Conservation (phyloP, 2,329 filamentous ascomycete species). For the Fusarium sp. region DNA sequence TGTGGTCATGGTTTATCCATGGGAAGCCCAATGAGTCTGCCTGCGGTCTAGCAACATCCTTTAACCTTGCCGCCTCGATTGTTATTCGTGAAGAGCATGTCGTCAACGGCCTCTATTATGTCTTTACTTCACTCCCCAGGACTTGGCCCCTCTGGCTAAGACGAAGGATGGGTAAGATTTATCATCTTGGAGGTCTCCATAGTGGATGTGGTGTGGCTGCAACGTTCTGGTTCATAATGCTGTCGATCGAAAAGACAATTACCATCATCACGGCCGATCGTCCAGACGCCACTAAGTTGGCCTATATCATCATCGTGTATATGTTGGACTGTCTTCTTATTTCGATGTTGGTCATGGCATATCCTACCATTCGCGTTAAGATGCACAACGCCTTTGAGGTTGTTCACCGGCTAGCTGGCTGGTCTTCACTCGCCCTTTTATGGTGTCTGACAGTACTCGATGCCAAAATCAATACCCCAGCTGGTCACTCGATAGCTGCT, state of each 20-base stretch:
- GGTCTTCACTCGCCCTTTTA: constrained; percentile 28
- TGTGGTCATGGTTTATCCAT: constrained; percentile 41
- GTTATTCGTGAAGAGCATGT: constrained; percentile 61
- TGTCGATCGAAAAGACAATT: constrained; percentile 32
- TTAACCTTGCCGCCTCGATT: constrained; percentile 58
- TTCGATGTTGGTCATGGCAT: constrained; percentile 31
- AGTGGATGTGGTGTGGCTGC: constrained; percentile 33
- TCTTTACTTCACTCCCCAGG: constrained; percentile 53
- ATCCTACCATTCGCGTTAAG: constrained; percentile 23
- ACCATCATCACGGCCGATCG: not conserved
- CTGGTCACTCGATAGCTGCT: constrained; percentile 42
- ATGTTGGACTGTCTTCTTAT: constrained; percentile 24
- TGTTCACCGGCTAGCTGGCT: constrained; percentile 33
- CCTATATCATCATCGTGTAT: constrained; percentile 26
- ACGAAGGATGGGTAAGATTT: constrained; percentile 54
- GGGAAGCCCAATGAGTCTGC: constrained; percentile 50
- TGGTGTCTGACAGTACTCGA: constrained; percentile 58
- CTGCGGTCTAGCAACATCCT: constrained; percentile 50
- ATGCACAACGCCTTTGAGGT: constrained; percentile 33
- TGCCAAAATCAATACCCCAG: constrained; percentile 65
- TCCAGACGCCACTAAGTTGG: constrained; percentile 9
- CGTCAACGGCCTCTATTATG: constrained; percentile 57
- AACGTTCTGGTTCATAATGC: constrained; percentile 33
- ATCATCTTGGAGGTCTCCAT: constrained; percentile 56
- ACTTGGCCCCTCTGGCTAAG: constrained; percentile 57